Evolutionary conservation across 2,329 filamentous ascomycete genomes (phyloP).

Genomic region (Chrysoporthe cubensis): DNA sequence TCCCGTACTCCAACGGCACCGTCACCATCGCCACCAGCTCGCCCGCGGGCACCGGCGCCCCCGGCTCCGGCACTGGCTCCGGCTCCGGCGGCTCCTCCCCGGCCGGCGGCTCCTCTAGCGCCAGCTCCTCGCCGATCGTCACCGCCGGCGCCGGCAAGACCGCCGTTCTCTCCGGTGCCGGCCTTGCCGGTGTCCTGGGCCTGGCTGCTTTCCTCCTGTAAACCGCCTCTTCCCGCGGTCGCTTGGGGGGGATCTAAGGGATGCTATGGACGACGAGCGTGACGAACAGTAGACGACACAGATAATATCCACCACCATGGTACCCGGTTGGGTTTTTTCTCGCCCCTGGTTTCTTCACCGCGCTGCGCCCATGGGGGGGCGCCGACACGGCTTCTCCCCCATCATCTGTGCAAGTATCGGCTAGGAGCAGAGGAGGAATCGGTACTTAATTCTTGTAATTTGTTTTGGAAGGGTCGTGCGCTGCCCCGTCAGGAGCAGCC

Average conservation of each 20-base stretch:
- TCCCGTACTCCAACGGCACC: constrained; percentile 45
- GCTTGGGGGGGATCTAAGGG: background rate
- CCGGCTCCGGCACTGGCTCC: constrained; percentile 28
- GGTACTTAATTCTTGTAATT: constrained; percentile 31
- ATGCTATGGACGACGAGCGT: background rate
- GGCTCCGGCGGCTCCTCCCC: constrained; percentile 12
- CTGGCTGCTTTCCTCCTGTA: constrained; percentile 63
- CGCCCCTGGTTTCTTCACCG: constrained; percentile 8
- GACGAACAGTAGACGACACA: background rate
- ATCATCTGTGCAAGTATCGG: constrained; percentile 8
- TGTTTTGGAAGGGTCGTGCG: constrained; percentile 32
- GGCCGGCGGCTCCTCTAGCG: constrained; percentile 33
- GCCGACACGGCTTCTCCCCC: too few species aligned
- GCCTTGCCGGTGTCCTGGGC: constrained; percentile 63
- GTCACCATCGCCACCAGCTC: constrained; percentile 38
- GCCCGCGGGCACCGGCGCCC: constrained; percentile 37
- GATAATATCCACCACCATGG: background rate
- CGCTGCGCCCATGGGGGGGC: too few species aligned
- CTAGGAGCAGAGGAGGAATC: constrained; percentile 18
- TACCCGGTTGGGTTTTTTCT: background rate
- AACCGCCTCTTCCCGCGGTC: constrained; percentile 38
- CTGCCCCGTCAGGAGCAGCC: constrained; percentile 29
- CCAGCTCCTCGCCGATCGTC: constrained; percentile 51
- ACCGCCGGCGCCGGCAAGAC: constrained; percentile 61
- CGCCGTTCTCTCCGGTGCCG: constrained; percentile 60